phyloP scores from a whole-genome alignment of 129 eudicot genomes.

The Flaveria bidentis region DNA sequence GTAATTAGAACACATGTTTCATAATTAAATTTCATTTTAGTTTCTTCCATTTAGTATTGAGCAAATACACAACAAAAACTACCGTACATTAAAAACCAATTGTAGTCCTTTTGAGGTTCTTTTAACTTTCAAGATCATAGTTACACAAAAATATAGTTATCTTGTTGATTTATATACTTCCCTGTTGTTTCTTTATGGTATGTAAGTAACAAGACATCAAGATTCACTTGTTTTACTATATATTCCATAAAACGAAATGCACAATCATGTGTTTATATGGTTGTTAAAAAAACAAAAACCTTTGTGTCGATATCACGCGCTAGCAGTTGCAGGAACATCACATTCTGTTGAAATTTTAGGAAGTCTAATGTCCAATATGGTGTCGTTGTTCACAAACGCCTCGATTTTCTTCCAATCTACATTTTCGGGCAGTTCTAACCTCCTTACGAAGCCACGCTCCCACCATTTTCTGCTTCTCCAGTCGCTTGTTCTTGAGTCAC shows the following conservation, averaged over 20 bases:
- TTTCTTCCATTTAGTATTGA: too few species aligned
- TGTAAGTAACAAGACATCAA: slow-evolving; percentile 13
- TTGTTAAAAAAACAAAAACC: slow-evolving; percentile 11
- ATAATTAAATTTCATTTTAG: too few species aligned
- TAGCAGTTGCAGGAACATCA: slow-evolving; percentile 13
- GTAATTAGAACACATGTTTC: too few species aligned
- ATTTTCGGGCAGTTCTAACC: slow-evolving; percentile 68
- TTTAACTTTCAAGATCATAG: not conserved
- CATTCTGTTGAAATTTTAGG: slow-evolving; percentile 44
- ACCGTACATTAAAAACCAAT: not conserved
- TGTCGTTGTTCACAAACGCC: slow-evolving; percentile 47
- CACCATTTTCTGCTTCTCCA: slow-evolving; percentile 76
- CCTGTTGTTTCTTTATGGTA: not conserved
- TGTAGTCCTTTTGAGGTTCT: not conserved
- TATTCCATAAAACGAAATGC: slow-evolving; percentile 5
- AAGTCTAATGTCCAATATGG: slow-evolving; percentile 53
- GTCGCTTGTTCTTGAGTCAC: slow-evolving; percentile 41
- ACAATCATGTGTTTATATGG: slow-evolving; percentile 15
- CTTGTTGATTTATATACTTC: not conserved
- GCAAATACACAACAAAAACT: not conserved
- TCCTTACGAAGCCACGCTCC: slow-evolving; percentile 71
- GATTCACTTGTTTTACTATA: slow-evolving; percentile 4
- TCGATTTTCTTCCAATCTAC: slow-evolving; percentile 60
- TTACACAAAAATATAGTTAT: not conserved
- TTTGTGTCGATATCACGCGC: slow-evolving; percentile 17